These are phyloP conservation scores for Leptosphaerulina australis DNA, from an alignment of 2,329 filamentous ascomycete species.

Conservation along the genomic window DNA sequence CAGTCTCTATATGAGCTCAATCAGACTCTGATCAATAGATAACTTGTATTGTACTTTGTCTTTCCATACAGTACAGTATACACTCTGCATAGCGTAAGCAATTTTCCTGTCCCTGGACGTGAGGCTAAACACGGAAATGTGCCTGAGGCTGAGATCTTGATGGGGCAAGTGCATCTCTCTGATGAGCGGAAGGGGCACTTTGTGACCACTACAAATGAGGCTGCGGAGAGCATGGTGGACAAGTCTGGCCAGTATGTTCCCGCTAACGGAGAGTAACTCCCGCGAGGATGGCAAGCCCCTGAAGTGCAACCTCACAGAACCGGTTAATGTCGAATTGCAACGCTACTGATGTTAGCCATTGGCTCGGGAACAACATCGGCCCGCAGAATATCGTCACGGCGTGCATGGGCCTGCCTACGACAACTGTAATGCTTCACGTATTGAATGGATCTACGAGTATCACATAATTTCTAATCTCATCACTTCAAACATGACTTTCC, in stretches of 20 bases:
- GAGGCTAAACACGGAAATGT: constrained; percentile 5
- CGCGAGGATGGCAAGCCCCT: constrained; percentile 7
- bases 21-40: constrained; percentile 12
- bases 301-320: constrained; percentile 6
- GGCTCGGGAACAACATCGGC: constrained; percentile 1
- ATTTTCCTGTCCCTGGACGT: constrained; percentile 7
- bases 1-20: constrained; percentile 9
- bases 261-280: constrained; percentile 5
- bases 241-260: constrained; percentile 6
- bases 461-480: not conserved
- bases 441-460: constrained; percentile 6
- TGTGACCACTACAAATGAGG: constrained; percentile 12
- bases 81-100: constrained; percentile 11
- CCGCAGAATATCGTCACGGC: constrained; percentile 8
- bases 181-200: constrained; percentile 7
- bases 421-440: not conserved
- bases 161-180: constrained; percentile 8
- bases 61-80: not conserved
- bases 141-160: constrained; percentile 11
- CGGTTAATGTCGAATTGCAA: not conserved
- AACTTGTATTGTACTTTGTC: constrained; percentile 8
- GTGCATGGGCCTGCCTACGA: constrained; percentile 2
- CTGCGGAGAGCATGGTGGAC: constrained; percentile 11
- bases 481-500: constrained; percentile 41
- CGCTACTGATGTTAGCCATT: constrained; percentile 11